Conservation (phyloP, 805 yeast genomes). For the Yarrowia keelungensis region DNA sequence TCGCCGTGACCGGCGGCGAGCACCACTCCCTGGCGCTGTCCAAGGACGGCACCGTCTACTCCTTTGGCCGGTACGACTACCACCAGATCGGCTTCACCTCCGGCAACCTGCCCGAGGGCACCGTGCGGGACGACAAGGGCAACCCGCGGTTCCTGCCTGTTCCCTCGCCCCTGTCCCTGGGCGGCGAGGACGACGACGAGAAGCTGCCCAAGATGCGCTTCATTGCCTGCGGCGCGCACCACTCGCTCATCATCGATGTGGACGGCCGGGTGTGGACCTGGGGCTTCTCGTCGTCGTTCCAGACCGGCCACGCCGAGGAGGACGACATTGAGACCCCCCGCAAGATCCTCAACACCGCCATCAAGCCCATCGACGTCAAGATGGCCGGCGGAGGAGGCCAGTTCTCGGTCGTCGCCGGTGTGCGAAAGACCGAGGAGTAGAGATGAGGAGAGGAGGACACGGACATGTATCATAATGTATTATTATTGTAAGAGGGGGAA, state of each 20-base stretch:
- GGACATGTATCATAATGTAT: too few relatives aligned
- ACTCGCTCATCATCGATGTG: constrained; percentile 80
- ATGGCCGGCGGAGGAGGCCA: constrained; percentile 96
- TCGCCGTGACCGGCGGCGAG: constrained; percentile 85
- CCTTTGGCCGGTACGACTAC: constrained; percentile 94
- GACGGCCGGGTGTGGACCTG: constrained; percentile 91
- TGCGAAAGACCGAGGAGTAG: constrained; percentile 44
- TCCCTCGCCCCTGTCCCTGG: constrained; percentile 69
- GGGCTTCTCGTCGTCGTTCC: constrained; percentile 99
- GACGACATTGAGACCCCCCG: constrained; percentile 89
- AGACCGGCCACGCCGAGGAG: constrained; percentile 93
- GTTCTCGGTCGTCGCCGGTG: constrained; percentile 88
- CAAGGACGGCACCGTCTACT: constrained; percentile 71
- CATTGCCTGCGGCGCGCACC: constrained; percentile 89
- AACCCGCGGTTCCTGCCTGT: constrained; percentile 78
- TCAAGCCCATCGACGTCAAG: constrained; percentile 74
- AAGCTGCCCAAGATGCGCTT: constrained; percentile 61
- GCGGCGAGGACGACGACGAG: constrained; percentile 43
- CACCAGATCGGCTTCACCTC: constrained; percentile 84
- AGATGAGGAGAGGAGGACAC: neutral
- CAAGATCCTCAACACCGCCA: constrained; percentile 91
- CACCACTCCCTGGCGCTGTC: constrained; percentile 87
- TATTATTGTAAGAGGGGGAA: too few relatives aligned
- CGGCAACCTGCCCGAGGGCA: constrained; percentile 67
- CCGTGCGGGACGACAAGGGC: constrained; percentile 80